Percentiles rank a stretch among this genome's conserved stretches.
phyloP scores from a whole-genome alignment of 495 filamentous ascomycete genomes.

The Aspergillus sclerotiicarbonarius region DNA sequence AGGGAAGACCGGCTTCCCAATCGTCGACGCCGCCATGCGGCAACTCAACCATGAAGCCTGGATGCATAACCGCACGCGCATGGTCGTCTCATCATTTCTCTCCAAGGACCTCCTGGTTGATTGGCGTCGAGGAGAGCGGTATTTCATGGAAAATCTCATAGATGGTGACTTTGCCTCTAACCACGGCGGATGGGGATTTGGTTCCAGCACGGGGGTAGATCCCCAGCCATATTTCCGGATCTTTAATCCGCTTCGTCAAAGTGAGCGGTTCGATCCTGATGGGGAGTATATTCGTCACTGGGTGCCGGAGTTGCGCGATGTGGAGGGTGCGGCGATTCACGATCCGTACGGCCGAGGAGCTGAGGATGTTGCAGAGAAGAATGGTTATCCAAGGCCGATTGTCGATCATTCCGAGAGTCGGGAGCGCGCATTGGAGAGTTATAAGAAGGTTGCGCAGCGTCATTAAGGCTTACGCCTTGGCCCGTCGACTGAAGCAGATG shows the following conservation, averaged over 20 bases:
- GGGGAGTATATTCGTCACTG: slow-evolving; percentile 60
- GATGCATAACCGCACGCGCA: slow-evolving; percentile 90
- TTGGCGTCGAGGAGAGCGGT: slow-evolving; percentile 86
- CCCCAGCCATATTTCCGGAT: slow-evolving; percentile 91
- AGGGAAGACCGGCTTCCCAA: slow-evolving; percentile 78
- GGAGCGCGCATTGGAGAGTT: slow-evolving; percentile 64
- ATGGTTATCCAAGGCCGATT: slow-evolving; percentile 71
- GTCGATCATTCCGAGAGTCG: slow-evolving; percentile 71
- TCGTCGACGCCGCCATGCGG: slow-evolving; percentile 92
- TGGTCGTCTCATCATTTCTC: slow-evolving; percentile 86
- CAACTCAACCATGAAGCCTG: slow-evolving; percentile 69
- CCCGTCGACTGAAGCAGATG: too few relatives aligned
- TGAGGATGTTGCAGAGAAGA: slow-evolving; percentile 54
- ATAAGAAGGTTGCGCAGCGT: slow-evolving; percentile 56
- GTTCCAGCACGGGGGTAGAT: slow-evolving; percentile 76
- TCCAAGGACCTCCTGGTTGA: slow-evolving; percentile 84
- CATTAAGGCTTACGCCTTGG: background rate
- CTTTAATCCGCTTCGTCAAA: slow-evolving; percentile 85
- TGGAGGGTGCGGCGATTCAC: slow-evolving; percentile 67
- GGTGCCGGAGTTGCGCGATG: slow-evolving; percentile 58
- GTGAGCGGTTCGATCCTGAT: slow-evolving; percentile 69
- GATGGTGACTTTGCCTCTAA: slow-evolving; percentile 94
- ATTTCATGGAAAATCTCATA: slow-evolving; percentile 85
- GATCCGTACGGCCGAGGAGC: slow-evolving; percentile 72
- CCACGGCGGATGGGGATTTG: slow-evolving; percentile 91